Conservation (phyloP, 2,329 filamentous ascomycete genomes). For the Aureobasidium uvarum region DNA sequence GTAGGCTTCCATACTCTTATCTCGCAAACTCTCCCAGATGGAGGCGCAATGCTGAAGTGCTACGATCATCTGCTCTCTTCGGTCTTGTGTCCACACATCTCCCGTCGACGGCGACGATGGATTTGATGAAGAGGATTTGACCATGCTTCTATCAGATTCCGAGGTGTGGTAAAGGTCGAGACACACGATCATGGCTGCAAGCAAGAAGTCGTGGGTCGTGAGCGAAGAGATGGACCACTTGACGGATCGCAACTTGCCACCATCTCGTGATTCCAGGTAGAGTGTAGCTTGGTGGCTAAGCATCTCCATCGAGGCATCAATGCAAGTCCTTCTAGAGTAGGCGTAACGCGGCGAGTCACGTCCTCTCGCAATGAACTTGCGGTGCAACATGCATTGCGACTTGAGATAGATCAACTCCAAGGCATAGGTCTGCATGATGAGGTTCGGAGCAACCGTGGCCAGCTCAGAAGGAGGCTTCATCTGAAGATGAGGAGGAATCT, state of each 20-base stretch:
- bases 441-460: slow-evolving; percentile 49
- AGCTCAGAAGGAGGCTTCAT: slow-evolving; percentile 42
- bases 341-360: slow-evolving; percentile 76
- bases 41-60: slow-evolving; percentile 68
- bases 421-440: slow-evolving; percentile 79
- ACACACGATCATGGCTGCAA: slow-evolving; percentile 80
- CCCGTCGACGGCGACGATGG: slow-evolving; percentile 34
- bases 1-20: slow-evolving; percentile 82
- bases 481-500: slow-evolving; percentile 76
- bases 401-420: slow-evolving; percentile 86
- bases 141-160: slow-evolving; percentile 43
- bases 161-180: slow-evolving; percentile 75
- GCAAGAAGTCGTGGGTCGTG: slow-evolving; percentile 78
- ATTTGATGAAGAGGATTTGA: slow-evolving; percentile 32
- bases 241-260: slow-evolving; percentile 68
- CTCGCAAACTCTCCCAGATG: slow-evolving; percentile 77
- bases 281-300: slow-evolving; percentile 74
- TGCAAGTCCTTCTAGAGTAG: slow-evolving; percentile 77
- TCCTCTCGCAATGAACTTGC: slow-evolving; percentile 78
- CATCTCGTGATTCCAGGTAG: slow-evolving; percentile 68
- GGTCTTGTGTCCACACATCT: slow-evolving; percentile 46
- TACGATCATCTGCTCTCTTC: slow-evolving; percentile 69
- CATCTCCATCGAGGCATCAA: slow-evolving; percentile 82
- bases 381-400: slow-evolving; percentile 82
- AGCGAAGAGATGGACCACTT: slow-evolving; percentile 77